Conservation (phyloP, 768 basidiomycete genomes). For the Trametes elegans region DNA sequence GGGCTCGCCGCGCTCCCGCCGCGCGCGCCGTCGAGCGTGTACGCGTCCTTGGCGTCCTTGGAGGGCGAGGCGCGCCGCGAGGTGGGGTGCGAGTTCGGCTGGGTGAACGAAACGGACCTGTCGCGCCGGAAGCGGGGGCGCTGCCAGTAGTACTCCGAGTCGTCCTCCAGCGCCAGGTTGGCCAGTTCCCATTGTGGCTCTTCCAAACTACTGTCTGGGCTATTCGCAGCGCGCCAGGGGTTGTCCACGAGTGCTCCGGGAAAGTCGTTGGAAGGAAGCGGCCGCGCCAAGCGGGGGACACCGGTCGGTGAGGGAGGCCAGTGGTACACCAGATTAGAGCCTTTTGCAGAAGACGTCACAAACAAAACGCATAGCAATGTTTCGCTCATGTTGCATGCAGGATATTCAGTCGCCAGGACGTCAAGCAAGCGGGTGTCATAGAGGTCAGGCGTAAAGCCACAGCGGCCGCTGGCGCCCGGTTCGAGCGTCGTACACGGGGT, state of each 20-base stretch:
- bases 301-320: slow-evolving; percentile 77
- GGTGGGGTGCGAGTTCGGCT: slow-evolving; percentile 41
- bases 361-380: slow-evolving; percentile 79
- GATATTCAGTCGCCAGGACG: no score
- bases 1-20: slow-evolving; percentile 9
- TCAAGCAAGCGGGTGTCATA: no score
- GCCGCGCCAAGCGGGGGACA: slow-evolving; percentile 68
- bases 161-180: slow-evolving; percentile 28
- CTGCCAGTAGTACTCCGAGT: slow-evolving; percentile 54
- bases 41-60: slow-evolving; percentile 35
- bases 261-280: slow-evolving; percentile 48
- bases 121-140: slow-evolving; percentile 49
- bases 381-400: slow-evolving; percentile 58
- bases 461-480: no score
- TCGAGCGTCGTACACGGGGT: no score
- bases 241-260: slow-evolving; percentile 62
- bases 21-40: slow-evolving; percentile 31
- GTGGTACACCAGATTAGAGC: slow-evolving; percentile 73
- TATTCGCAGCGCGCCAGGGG: slow-evolving; percentile 67
- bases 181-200: slow-evolving; percentile 18
- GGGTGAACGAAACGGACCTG: slow-evolving; percentile 51
- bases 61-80: slow-evolving; percentile 54
- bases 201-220: slow-evolving; percentile 36
- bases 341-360: slow-evolving; percentile 81
- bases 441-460: no score